Evolutionary conservation across 495 filamentous ascomycete genomes (phyloP).

Genomic region (Aspergillus indologenus): DNA sequence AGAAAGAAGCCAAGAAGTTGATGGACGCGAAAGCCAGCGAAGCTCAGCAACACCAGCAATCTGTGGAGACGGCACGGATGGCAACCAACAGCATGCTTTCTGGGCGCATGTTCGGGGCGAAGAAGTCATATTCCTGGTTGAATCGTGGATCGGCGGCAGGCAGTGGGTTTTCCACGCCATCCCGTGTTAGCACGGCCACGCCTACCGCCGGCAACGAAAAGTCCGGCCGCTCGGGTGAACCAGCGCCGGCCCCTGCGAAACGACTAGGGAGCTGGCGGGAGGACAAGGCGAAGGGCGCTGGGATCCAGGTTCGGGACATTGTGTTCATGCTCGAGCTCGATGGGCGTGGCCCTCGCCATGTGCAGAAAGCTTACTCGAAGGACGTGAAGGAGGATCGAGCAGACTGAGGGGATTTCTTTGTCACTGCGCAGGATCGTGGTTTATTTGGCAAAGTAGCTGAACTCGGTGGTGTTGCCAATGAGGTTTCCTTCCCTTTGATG

Average conservation of each 20-base stretch:
- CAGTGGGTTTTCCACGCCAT: constrained; percentile 42
- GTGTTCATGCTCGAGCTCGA: constrained; percentile 51
- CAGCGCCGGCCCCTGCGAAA: constrained; percentile 26
- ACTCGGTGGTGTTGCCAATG: constrained; percentile 14
- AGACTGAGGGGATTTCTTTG: constrained; percentile 24
- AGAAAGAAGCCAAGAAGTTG: constrained; percentile 52
- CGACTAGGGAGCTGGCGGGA: constrained; percentile 48
- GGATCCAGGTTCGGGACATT: constrained; percentile 50
- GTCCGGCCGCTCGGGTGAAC: constrained; percentile 27
- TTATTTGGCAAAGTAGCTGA: constrained; percentile 23
- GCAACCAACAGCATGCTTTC: constrained; percentile 46
- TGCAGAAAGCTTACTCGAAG: constrained; percentile 45
- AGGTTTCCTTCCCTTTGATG: constrained; percentile 7
- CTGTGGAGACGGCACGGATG: constrained; percentile 46
- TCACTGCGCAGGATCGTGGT: constrained; percentile 30
- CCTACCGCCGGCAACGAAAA: constrained; percentile 36
- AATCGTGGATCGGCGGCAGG: constrained; percentile 33
- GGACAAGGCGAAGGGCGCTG: constrained; percentile 43
- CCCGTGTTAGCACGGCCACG: constrained; percentile 35
- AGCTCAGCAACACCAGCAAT: constrained; percentile 49
- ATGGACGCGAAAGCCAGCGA: constrained; percentile 49
- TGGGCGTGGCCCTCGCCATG: constrained; percentile 42
- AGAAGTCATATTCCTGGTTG: constrained; percentile 48
- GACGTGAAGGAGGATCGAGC: constrained; percentile 43
- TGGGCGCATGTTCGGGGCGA: constrained; percentile 42